A percentile compares a stretch with the other conserved stretches of the same genome.
Conservation (phyloP, 2,329 filamentous ascomycete species). For the Nemania sp. region DNA sequence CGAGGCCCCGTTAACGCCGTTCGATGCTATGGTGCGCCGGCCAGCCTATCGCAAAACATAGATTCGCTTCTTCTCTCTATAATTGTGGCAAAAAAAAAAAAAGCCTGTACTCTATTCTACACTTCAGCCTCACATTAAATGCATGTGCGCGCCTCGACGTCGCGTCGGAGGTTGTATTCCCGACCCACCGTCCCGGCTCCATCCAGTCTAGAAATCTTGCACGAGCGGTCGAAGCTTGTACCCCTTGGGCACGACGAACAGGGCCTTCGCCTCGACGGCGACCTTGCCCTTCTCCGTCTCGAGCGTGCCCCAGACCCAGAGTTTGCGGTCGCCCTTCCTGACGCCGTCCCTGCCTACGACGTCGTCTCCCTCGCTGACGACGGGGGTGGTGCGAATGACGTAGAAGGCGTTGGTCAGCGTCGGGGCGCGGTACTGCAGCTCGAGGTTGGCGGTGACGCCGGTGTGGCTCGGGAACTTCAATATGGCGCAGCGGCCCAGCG, state of each 20-base stretch:
- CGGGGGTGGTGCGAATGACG: slow-evolving; percentile 57
- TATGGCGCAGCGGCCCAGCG: slow-evolving; percentile 66
- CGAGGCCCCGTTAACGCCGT: slow-evolving; percentile 6
- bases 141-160: background rate
- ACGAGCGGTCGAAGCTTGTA: slow-evolving; percentile 47
- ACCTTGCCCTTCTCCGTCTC: slow-evolving; percentile 60
- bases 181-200: background rate
- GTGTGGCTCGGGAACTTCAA: slow-evolving; percentile 51
- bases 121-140: background rate
- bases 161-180: background rate
- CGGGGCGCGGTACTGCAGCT: slow-evolving; percentile 66
- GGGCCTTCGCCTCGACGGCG: slow-evolving; percentile 60
- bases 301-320: slow-evolving; percentile 58
- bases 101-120: background rate
- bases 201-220: slow-evolving; percentile 43
- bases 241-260: slow-evolving; percentile 63
- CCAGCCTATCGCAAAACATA: background rate
- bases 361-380: slow-evolving; percentile 38
- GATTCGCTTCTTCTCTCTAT: background rate
- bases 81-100: background rate
- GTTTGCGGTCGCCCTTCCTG: slow-evolving; percentile 51
- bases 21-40: slow-evolving; percentile 3
- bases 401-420: slow-evolving; percentile 66
- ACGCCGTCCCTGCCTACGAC: slow-evolving; percentile 29
- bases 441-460: slow-evolving; percentile 61